phyloP scores from a whole-genome alignment of 805 yeast genomes.

The Suhomyces kilbournensis region DNA sequence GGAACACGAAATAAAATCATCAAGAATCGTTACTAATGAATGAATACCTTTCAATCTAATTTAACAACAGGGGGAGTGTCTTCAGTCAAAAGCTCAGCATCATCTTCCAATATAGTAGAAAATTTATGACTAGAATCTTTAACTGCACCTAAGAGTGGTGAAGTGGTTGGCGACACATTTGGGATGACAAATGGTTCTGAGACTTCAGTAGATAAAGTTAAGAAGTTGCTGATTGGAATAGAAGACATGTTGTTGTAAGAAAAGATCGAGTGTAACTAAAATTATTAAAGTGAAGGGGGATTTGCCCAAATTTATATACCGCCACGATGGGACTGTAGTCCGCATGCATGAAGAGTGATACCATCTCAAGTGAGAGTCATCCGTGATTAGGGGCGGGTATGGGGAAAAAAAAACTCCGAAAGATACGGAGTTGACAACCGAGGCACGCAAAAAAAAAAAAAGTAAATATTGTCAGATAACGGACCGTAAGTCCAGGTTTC shows the following conservation, averaged over 20 bases:
- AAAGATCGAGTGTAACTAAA: neutral
- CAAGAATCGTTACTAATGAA: conserved; percentile 1
- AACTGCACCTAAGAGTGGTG: conserved; percentile 19
- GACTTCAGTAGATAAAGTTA: conserved; percentile 54
- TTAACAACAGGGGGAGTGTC: conserved; percentile 19
- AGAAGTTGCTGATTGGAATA: conserved; percentile 31
- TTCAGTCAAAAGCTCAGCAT: neutral
- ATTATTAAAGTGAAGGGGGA: neutral
- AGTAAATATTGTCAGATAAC: neutral
- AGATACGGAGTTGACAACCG: neutral
- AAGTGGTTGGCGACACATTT: conserved; percentile 56
- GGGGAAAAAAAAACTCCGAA: conserved; percentile 4
- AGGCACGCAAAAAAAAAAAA: neutral
- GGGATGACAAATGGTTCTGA: conserved; percentile 66
- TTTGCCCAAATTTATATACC: neutral
- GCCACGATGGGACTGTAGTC: neutral
- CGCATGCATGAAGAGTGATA: neutral
- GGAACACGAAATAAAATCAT: conserved; percentile 2
- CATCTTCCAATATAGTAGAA: conserved; percentile 1
- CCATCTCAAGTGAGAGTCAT: conserved; percentile 2
- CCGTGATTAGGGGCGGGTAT: neutral
- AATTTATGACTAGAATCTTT: neutral
- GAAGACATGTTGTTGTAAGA: conserved; percentile 4
- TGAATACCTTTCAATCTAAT: conserved; percentile 16
- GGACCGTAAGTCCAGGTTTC: neutral